Evolutionary conservation across 164 flowering plant species (phyloP), one percentile per base, ranked within the genome.

Genomic region (Magnolia sinica): DNA sequence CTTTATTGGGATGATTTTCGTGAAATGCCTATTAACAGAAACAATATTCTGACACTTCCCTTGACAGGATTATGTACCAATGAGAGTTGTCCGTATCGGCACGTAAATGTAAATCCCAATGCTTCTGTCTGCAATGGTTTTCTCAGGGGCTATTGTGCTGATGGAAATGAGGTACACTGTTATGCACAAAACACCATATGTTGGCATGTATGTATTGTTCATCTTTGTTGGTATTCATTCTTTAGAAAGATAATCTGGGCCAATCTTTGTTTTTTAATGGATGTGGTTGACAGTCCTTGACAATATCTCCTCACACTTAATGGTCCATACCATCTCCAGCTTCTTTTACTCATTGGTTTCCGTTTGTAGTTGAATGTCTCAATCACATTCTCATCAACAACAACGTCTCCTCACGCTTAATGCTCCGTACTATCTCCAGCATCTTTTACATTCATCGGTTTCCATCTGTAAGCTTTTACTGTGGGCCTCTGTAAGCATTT

Each of bases 131-230:
- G 99, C 79, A 92, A 92, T 83, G 94, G 92, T 71, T 96, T 96
- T 76, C 95, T 96, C 68, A 89, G 82, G 87, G 99, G 99, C 58
- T 96, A 93, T 79, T 96, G 99, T 89, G 93, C 94, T 68, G 90
- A 89, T 79, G 98, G 99, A 2, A 77, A 96, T 68, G 96, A 96
- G 99, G 99, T 96, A 94, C 74, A 45, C 66, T 76, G 18, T 68
- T 61, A n/a, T 50, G 49, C 2, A 31, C 19, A 68, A 50, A 49
- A 50, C n/a, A 71, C 52, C 50, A 63, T 52, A 3, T 59, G n/a
- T 59, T 10, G 64, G 37, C 50, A 19, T 71, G 64, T 31, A 13
- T 51, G 31, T 7, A 37, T 49, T 76, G 20, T 8, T 50, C 72
- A 18, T 49, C 4, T 19, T 13, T 29, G 0, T 22, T 6, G 10